Conservation (phyloP, 106 monocot species). For the Gastrodia elata region DNA sequence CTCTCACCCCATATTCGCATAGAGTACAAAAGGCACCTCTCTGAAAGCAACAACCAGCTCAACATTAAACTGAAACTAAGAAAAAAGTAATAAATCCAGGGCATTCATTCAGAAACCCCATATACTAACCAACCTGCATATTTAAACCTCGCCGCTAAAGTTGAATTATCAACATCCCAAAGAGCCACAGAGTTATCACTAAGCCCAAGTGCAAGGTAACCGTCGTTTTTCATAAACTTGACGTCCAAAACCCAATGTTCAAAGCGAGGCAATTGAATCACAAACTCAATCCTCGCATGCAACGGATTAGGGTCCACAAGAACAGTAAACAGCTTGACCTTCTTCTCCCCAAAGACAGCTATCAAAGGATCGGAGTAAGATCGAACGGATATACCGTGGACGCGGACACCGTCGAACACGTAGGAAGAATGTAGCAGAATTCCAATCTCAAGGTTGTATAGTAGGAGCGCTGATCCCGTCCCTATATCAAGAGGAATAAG, state of each 20-base stretch:
- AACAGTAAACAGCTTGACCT: slow-evolving; percentile 51
- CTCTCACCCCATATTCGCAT: slow-evolving; percentile 72
- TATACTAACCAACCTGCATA: slow-evolving; percentile 35
- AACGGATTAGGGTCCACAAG: not conserved
- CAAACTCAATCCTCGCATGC: slow-evolving; percentile 32
- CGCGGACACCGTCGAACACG: slow-evolving; percentile 66
- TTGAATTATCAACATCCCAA: slow-evolving; percentile 45
- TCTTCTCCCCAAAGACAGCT: slow-evolving; percentile 71
- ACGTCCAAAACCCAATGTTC: slow-evolving; percentile 92
- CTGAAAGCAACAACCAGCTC: slow-evolving; percentile 21
- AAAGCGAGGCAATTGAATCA: slow-evolving; percentile 42
- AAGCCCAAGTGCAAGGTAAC: slow-evolving; percentile 58
- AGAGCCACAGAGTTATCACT: slow-evolving; percentile 84
- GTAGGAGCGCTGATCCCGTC: slow-evolving; percentile 64
- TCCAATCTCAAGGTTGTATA: slow-evolving; percentile 43
- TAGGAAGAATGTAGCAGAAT: slow-evolving; percentile 33
- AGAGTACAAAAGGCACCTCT: slow-evolving; percentile 80
- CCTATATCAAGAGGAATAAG: slow-evolving; percentile 21
- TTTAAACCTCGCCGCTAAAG: slow-evolving; percentile 28
- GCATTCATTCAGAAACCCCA: not conserved
- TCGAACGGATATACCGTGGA: slow-evolving; percentile 57
- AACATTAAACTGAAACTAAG: not conserved
- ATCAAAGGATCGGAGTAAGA: slow-evolving; percentile 15
- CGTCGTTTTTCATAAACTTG: slow-evolving; percentile 51
- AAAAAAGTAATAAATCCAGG: not conserved